Evolutionary conservation across 2,329 filamentous ascomycete genomes (phyloP), one percentile per base, ranked within the genome.

Genomic region (Grosmannia serpens): DNA sequence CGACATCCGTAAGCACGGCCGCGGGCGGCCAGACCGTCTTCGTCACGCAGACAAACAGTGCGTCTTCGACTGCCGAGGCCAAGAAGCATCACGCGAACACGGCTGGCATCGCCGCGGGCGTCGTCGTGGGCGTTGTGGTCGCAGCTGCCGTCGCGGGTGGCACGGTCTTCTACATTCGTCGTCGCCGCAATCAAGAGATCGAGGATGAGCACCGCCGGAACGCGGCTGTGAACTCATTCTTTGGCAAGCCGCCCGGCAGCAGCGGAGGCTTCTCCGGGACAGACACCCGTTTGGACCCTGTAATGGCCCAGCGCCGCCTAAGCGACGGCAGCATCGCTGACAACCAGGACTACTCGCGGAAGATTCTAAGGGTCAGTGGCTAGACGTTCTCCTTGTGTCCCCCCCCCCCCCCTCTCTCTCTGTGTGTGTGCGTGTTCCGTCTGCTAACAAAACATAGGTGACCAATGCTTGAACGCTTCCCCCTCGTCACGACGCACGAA

Each of bases 321-420:
- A 96, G 92, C 74, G 89, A 94, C 68, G 92, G 92, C 65, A 96
- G 91, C 73, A 96, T 97, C 71, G 92, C 91, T 56, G 92, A 97
- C 71, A 95, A 96, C 74, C 85, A 95, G 74, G 92, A 97, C 72
- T 97, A 96, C 75, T 96, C 92, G 62, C 85, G 92, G 75, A 88
- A 89, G 75, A 96, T 97, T 73, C 82, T 97, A 69, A 89, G 95
- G 84, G 92, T 95, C 81, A 64, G 82, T 75, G 5, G 3, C 33
- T 20, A 31, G 33, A 26, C 26, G 15, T 58, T n/a, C n/a, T 50
- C 11, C 31, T 1, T 24, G 9, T 20, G n/a, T n/a, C n/a, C n/a
- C n/a, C n/a, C n/a, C n/a, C n/a, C n/a, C n/a, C n/a, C n/a, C n/a
- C n/a, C n/a, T n/a, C n/a, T n/a, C n/a, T n/a, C n/a, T n/a, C n/a